Base-by-base conservation (phyloP, 768 basidiomycete genomes). In the Mycena polygramma region DNA sequence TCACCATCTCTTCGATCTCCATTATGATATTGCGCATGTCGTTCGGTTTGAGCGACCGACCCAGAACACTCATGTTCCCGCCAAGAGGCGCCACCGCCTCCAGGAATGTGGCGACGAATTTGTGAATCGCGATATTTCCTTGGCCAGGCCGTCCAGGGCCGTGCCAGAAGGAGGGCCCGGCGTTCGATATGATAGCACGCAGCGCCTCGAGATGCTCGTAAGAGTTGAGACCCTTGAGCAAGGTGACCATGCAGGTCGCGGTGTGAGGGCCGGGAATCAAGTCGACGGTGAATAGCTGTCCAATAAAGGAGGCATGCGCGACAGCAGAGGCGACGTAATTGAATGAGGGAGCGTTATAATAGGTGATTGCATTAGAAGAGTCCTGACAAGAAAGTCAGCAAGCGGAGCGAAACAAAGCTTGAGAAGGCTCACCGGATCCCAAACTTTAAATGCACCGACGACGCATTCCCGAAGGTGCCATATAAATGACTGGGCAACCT, bases 191-290 rank as follows among this genome's bases (percentile, higher is more conserved):
- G 58, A 81, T 60, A 17, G 66, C 63, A 39, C 72, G 74, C 14
- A 78, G 45, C 7, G 74, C 75, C n/a, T 74, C 69, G 26, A 81
- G 65, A 51, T 81, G 78, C 46, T 81, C 77, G n/a, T 76, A 65
- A 20, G 77, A 72, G 48, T 49, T 68, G 57, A 76, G 75, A n/a
- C 76, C 73, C 55, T 71, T 68, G 15, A 79, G 48, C 2, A 81
- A 53, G 45, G 70, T 69, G 6, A 71, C 61, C 14, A 79, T 59
- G 63, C 78, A 80, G 10, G 68, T 43, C 1, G 72, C 70, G 45
- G 66, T 63, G 26, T 78, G 75, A 5, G 70, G 73, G 4, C 73
- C 75, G 24, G 57, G 48, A 19, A 80, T 57, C 24, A 81, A 68
- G 36, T 61, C 70, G 24, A 58, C 36, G 14, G 62, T 65, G 69